Evolutionary conservation across 768 basidiomycete species (phyloP).

Genomic region (Hydnomerulius pinastri): DNA sequence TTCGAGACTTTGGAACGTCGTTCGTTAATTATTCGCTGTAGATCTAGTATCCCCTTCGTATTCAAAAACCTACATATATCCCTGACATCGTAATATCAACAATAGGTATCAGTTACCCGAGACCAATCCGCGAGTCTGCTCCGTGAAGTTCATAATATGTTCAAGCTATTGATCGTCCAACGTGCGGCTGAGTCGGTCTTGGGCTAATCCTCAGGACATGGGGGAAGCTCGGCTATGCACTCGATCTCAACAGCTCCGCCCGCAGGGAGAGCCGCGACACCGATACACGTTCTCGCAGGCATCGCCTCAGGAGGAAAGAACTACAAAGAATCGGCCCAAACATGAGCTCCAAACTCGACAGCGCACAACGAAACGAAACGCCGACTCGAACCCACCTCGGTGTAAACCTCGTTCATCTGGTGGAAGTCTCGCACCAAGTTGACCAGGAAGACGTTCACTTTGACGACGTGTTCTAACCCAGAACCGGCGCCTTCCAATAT

Average conservation of each 20-base stretch:
- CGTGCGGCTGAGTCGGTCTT: background rate
- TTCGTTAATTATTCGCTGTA: background rate
- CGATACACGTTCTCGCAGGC: slow-evolving; percentile 62
- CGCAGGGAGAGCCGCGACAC: slow-evolving; percentile 52
- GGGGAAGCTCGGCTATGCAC: slow-evolving; percentile 47
- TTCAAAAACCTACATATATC: background rate
- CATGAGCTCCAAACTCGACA: too few species aligned
- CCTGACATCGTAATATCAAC: background rate
- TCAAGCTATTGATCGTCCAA: too few species aligned
- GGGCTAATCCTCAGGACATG: background rate
- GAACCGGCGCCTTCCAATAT: slow-evolving; percentile 42
- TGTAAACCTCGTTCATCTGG: slow-evolving; percentile 42
- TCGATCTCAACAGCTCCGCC: slow-evolving; percentile 63
- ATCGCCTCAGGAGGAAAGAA: slow-evolving; percentile 47
- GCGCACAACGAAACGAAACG: too few species aligned
- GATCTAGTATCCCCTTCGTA: background rate
- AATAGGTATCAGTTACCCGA: background rate
- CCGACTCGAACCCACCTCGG: slow-evolving; percentile 25
- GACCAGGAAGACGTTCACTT: slow-evolving; percentile 41
- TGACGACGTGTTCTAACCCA: slow-evolving; percentile 38
- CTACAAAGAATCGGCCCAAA: slow-evolving; percentile 29
- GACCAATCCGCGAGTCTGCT: background rate
- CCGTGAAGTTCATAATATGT: background rate
- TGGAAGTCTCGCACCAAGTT: slow-evolving; percentile 39
- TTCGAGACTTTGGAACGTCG: background rate